Conservation (phyloP, 768 basidiomycete species). For the Russula sp. region DNA sequence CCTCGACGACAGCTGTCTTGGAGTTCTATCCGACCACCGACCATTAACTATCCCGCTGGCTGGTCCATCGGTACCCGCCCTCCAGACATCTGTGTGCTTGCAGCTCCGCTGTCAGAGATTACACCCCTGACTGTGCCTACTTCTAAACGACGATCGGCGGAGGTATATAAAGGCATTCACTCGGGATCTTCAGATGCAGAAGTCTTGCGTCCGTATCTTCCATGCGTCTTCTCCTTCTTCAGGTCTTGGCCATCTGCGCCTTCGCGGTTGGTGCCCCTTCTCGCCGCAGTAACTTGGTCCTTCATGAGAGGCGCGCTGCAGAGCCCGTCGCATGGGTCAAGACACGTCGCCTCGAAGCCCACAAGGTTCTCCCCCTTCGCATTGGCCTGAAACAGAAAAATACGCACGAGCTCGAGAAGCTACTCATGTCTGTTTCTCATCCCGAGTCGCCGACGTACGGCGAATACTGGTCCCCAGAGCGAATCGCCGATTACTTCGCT, state of each 20-base stretch:
- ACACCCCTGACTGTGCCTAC: too few species aligned
- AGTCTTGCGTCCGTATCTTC: not conserved
- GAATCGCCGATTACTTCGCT: slow-evolving; percentile 39
- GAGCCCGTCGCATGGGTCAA: slow-evolving; percentile 33
- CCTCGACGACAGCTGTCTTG: too few species aligned
- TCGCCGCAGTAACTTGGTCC: slow-evolving; percentile 24
- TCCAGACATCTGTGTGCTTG: too few species aligned
- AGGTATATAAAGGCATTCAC: too few species aligned
- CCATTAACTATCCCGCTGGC: too few species aligned
- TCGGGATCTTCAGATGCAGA: too few species aligned
- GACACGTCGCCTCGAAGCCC: slow-evolving; percentile 30
- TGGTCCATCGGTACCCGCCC: too few species aligned
- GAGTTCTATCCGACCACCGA: too few species aligned
- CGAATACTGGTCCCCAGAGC: slow-evolving; percentile 39
- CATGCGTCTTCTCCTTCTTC: slow-evolving; percentile 10
- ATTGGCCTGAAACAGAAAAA: slow-evolving; percentile 43
- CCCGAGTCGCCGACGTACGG: slow-evolving; percentile 42
- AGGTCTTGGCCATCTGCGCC: slow-evolving; percentile 21
- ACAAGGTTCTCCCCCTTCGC: slow-evolving; percentile 38
- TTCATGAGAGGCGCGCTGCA: slow-evolving; percentile 37
- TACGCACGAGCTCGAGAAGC: slow-evolving; percentile 35
- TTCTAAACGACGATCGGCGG: too few species aligned
- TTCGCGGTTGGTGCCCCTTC: slow-evolving; percentile 24
- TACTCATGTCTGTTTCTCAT: slow-evolving; percentile 39
- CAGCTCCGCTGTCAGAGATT: too few species aligned